Percentiles rank a stretch among this genome's conserved stretches.
Conservation (phyloP, 2,329 filamentous ascomycete species). For the Akanthomyces dipterigenus region DNA sequence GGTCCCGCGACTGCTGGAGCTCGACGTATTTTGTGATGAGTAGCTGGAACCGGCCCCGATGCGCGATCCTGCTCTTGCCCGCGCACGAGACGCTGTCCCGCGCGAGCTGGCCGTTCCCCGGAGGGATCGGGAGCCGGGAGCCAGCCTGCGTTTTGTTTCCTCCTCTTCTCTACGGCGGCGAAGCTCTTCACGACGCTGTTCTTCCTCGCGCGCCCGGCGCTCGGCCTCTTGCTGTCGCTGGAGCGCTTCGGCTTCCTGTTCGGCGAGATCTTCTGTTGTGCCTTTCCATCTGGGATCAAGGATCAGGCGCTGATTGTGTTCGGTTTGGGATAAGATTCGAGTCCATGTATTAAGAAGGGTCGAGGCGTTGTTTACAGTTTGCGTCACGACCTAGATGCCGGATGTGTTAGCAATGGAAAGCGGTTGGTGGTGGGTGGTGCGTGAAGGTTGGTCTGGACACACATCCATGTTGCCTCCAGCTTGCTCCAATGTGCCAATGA, state of each 20-base stretch:
- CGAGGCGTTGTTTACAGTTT: constrained; percentile 80
- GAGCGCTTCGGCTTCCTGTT: constrained; percentile 73
- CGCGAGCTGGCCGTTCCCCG: constrained; percentile 21
- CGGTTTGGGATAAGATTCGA: constrained; percentile 89
- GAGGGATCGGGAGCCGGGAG: constrained; percentile 23
- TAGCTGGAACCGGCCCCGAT: constrained; percentile 20
- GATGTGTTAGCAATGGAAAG: constrained; percentile 10
- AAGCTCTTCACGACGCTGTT: constrained; percentile 67
- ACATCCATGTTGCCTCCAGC: constrained; percentile 74
- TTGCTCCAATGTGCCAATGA: constrained; percentile 63
- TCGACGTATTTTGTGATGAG: constrained; percentile 21
- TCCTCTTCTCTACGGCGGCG: constrained; percentile 57
- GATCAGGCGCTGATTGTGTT: constrained; percentile 91
- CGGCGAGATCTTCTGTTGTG: constrained; percentile 76
- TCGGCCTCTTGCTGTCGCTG: constrained; percentile 71
- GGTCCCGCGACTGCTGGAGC: constrained; percentile 25
- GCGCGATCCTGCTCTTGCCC: constrained; percentile 20
- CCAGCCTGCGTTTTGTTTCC: constrained; percentile 33
- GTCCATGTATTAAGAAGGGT: constrained; percentile 93
- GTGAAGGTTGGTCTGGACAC: constrained; percentile 21
- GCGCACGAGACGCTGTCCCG: constrained; percentile 25
- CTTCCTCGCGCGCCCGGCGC: constrained; percentile 69
- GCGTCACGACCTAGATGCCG: constrained; percentile 59
- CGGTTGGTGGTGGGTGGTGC: background rate
- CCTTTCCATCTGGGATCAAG: constrained; percentile 87